Conservation (phyloP, 768 basidiomycete genomes). For the Phanerochaete sordida region DNA sequence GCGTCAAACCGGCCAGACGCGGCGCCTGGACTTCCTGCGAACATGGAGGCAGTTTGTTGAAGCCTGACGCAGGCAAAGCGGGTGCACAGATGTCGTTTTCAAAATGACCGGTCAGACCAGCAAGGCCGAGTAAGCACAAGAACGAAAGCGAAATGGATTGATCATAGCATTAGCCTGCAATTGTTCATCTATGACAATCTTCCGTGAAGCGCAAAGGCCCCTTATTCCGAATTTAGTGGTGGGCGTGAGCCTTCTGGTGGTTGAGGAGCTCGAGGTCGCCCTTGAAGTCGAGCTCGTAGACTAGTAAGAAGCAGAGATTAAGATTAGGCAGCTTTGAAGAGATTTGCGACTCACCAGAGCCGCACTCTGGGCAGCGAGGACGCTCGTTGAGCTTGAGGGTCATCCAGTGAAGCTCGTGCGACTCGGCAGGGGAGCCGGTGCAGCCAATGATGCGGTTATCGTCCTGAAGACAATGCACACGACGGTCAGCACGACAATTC, state of each 20-base stretch:
- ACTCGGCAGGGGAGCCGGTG: constrained; percentile 93
- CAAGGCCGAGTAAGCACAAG: no score
- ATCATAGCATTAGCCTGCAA: background rate
- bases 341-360: constrained; percentile 64
- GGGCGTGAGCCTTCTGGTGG: constrained; percentile 32
- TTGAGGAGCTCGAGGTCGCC: constrained; percentile 48
- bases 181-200: constrained; percentile 1
- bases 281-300: constrained; percentile 72
- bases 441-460: constrained; percentile 86
- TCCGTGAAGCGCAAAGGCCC: background rate
- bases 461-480: constrained; percentile 45
- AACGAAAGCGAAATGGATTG: constrained; percentile 1
- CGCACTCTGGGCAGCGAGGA: constrained; percentile 89
- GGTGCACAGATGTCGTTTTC: background rate
- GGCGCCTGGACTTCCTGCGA: background rate
- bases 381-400: constrained; percentile 59
- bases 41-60: background rate
- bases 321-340: background rate
- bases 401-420: constrained; percentile 92
- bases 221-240: constrained; percentile 2
- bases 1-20: no score
- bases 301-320: constrained; percentile 32
- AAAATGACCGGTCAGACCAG: no score
- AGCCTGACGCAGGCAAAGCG: background rate
- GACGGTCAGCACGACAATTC: background rate